Evolutionary conservation across 176 grass and related monocot genomes (phyloP), one percentile per base, ranked within the genome.

Genomic region (Themeda triandra): DNA sequence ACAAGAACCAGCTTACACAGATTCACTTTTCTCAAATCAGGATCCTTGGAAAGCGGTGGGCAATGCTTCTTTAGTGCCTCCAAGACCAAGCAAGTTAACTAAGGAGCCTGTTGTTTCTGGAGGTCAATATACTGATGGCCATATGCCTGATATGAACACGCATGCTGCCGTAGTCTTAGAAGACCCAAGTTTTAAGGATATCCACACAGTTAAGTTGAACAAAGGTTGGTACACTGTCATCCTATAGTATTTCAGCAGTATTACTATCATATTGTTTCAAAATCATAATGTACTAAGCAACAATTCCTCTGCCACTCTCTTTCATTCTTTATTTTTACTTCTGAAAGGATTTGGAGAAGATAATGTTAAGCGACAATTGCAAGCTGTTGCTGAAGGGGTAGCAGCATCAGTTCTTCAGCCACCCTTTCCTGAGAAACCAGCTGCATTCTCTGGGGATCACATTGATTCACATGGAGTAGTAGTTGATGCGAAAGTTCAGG

Each of bases 351-450:
- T 83, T 69, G 92, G 93, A 79, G 92, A 98, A 65, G 91, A 95
- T 62, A 84, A 64, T 68, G 73, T 94, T 53, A 98, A 92, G 44
- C 85, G 67, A 21, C 95, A 95, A 72, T 73, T 95, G 78, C 95
- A 98, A 90, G 91, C 80, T 88, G 92, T 98, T 65, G 95, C 95
- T 77, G 92, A 98, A 87, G 91, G 69, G 80, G 92, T 93, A 69
- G 95, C 92, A 86, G 92, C 91, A 77, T 91, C 85, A 49, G 91
- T 90, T 90, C 87, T 95, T 83, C 92, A 89, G 84, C 85, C 90
- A 36, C 78, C 90, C 77, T 75, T 73, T 44, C 65, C 90, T 86
- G 69, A 92, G 51, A 92, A 87, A 84, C n/a, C 49, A 75, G 27
- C 71, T 71, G 42, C 33, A n/a, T 75, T 82, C 19, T 78, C 65